These are phyloP conservation scores for Phytophthora hybrid DNA, from an alignment of 352 stramenopile species.

Conservation along the genomic window DNA sequence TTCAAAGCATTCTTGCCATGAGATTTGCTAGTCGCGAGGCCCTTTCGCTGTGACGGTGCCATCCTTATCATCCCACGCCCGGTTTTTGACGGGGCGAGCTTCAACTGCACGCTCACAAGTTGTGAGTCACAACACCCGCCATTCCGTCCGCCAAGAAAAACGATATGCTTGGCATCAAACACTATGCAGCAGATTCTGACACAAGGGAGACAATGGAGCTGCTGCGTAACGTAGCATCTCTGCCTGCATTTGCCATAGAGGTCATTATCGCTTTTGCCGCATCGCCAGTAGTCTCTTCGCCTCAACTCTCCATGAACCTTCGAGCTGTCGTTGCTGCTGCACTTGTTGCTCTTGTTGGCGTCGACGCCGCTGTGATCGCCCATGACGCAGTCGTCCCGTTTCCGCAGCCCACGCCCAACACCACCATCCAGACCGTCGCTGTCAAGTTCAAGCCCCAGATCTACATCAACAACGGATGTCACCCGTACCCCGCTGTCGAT, in stretches of 20 bases:
- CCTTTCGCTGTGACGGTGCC: constrained; percentile 1
- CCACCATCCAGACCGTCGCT: constrained; percentile 8
- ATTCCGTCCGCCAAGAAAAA: not conserved
- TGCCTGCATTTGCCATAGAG: not conserved
- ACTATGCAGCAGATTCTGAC: not conserved
- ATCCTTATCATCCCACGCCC: constrained; percentile 4
- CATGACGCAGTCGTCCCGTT: constrained; percentile 28
- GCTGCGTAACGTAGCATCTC: too few species aligned
- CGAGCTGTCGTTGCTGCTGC: not conserved
- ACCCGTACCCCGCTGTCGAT: constrained; percentile 23
- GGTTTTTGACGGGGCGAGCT: not conserved
- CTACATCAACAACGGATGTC: constrained; percentile 19
- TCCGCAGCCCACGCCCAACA: constrained; percentile 16
- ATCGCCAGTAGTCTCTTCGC: too few species aligned
- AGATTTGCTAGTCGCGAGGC: not conserved
- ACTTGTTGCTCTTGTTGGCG: not conserved
- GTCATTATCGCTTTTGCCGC: not conserved
- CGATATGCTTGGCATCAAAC: not conserved
- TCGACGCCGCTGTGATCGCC: constrained; percentile 22
- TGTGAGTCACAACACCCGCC: not conserved
- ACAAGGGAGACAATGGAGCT: not conserved
- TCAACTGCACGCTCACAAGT: not conserved
- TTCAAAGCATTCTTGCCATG: not conserved
- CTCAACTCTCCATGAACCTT: constrained; percentile 1
- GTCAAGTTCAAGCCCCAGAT: constrained; percentile 21